Evolutionary conservation across 2,329 filamentous ascomycete genomes (phyloP).

Genomic region (Colletotrichum magnum): DNA sequence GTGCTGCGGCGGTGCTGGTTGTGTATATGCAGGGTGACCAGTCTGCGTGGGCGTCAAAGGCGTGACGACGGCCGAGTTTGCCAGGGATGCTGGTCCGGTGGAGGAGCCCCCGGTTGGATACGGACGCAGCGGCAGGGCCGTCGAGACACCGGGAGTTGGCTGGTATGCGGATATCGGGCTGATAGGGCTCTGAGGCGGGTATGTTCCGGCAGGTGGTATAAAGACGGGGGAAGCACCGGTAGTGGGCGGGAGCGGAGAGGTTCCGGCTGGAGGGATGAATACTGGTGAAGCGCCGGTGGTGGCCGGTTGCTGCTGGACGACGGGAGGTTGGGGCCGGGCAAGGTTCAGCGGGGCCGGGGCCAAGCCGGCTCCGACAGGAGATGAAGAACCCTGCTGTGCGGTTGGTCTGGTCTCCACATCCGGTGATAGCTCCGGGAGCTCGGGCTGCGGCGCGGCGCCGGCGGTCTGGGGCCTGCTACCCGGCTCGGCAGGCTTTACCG

Average conservation of each 20-base stretch:
- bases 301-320: not conserved
- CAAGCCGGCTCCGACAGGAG: conserved; percentile 2
- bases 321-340: conserved; percentile 16
- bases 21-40: not conserved
- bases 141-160: not conserved
- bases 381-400: not conserved
- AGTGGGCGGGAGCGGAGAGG: not conserved
- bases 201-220: conserved; percentile 1
- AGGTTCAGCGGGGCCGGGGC: conserved; percentile 31
- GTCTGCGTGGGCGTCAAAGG: conserved; percentile 2
- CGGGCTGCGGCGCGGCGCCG: not conserved
- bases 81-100: not conserved
- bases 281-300: not conserved
- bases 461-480: not conserved
- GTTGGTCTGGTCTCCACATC: not conserved
- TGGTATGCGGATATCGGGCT: conserved; percentile 13
- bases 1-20: not conserved
- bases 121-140: conserved; percentile 20
- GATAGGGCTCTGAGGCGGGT: conserved; percentile 9
- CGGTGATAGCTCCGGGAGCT: not conserved
- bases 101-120: conserved; percentile 11
- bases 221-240: not conserved
- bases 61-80: not conserved
- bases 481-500: not conserved
- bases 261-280: not conserved